Evolutionary conservation across 1,139 yeast species (phyloP).

Genomic region (Hyphopichia khmerensis): DNA sequence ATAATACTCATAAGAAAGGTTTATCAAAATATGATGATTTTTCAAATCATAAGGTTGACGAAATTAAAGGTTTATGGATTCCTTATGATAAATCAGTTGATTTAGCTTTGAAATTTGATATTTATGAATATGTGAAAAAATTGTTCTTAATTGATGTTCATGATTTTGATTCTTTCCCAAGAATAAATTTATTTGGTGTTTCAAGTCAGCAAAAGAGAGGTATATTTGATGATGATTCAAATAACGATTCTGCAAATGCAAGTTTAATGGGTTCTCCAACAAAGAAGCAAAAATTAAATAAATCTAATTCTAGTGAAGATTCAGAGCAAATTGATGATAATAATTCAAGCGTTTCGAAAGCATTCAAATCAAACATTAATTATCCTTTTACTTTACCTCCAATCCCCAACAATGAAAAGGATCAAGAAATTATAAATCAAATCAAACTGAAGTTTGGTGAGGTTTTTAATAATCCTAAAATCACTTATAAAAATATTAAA

Average conservation of each 20-base stretch:
- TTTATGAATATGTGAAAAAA: slow-evolving; percentile 39
- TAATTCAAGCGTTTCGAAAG: slow-evolving; percentile 15
- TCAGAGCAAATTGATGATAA: not conserved
- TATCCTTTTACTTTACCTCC: slow-evolving; percentile 59
- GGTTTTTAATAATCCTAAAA: slow-evolving; percentile 36
- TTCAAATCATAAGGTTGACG: slow-evolving; percentile 22
- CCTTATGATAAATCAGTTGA: slow-evolving; percentile 46
- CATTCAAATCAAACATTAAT: slow-evolving; percentile 37
- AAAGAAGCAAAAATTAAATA: slow-evolving; percentile 25
- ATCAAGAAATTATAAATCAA: slow-evolving; percentile 43
- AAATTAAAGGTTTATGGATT: slow-evolving; percentile 41
- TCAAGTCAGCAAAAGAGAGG: slow-evolving; percentile 9
- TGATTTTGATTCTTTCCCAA: slow-evolving; percentile 42
- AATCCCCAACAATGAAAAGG: slow-evolving; percentile 31
- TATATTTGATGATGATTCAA: slow-evolving; percentile 8
- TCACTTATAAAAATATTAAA: slow-evolving; percentile 35
- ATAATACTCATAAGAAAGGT: slow-evolving; percentile 15
- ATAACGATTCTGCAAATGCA: slow-evolving; percentile 7
- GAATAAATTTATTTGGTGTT: slow-evolving; percentile 15
- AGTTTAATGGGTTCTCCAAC: slow-evolving; percentile 30
- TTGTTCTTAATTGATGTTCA: slow-evolving; percentile 47
- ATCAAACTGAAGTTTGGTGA: slow-evolving; percentile 50
- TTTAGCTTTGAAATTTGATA: slow-evolving; percentile 40
- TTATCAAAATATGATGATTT: slow-evolving; percentile 31
- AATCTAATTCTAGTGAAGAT: not conserved